Conservation (phyloP, 768 basidiomycete species). For the Kwoniella sp. region DNA sequence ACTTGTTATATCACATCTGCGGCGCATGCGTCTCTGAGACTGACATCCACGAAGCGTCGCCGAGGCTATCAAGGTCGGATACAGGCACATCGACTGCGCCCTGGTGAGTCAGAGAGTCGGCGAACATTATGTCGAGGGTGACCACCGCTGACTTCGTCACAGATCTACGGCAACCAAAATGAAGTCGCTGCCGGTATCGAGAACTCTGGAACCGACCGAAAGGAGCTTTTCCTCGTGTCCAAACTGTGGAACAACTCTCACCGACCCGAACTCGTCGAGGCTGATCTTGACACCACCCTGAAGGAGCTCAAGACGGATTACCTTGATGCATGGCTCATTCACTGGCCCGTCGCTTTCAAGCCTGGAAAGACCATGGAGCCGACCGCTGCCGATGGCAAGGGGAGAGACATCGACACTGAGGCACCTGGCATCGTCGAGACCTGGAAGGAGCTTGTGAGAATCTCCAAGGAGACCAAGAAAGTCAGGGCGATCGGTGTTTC, state of each 20-base stretch:
- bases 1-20: not conserved
- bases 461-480: constrained; percentile 69
- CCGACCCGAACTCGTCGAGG: constrained; percentile 67
- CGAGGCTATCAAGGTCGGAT: constrained; percentile 22
- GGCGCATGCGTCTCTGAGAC: constrained; percentile 2
- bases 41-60: constrained; percentile 13
- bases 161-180: not conserved
- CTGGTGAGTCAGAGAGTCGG: constrained; percentile 9
- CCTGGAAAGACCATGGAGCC: constrained; percentile 56
- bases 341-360: constrained; percentile 32
- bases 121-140: not conserved
- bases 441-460: constrained; percentile 65
- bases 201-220: constrained; percentile 72
- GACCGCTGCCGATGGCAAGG: constrained; percentile 8
- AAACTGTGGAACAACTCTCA: constrained; percentile 79
- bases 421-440: constrained; percentile 31
- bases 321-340: constrained; percentile 68
- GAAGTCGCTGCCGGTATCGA: constrained; percentile 58
- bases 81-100: constrained; percentile 27
- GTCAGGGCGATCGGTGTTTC: constrained; percentile 66
- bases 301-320: constrained; percentile 70
- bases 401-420: constrained; percentile 22
- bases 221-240: constrained; percentile 64
- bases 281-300: constrained; percentile 75
- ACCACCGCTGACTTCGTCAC: not conserved